These are phyloP conservation scores for Atractiella rhizophila DNA, from an alignment of 768 basidiomycete species.

Conservation along the genomic window DNA sequence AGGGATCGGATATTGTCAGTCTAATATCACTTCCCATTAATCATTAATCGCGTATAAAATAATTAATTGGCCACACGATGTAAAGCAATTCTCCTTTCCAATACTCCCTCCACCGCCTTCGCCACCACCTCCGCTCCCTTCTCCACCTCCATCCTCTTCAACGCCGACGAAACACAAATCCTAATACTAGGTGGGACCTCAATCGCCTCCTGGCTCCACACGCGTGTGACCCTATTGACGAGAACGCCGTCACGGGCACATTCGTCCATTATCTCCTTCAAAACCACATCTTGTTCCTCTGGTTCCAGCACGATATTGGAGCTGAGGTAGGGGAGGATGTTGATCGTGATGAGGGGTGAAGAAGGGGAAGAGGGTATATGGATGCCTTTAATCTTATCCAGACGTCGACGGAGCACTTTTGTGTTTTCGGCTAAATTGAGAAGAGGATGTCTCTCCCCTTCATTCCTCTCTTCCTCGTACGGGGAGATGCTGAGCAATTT, in stretches of 20 bases:
- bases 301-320: slow-evolving; percentile 26
- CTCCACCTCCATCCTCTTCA: slow-evolving; percentile 75
- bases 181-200: slow-evolving; percentile 65
- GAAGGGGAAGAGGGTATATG: slow-evolving; percentile 60
- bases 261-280: slow-evolving; percentile 88
- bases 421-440: slow-evolving; percentile 55
- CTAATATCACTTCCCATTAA: too few relatives aligned
- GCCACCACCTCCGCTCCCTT: slow-evolving; percentile 56
- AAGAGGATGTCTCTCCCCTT: slow-evolving; percentile 26
- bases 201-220: slow-evolving; percentile 39
- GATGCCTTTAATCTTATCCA: slow-evolving; percentile 59
- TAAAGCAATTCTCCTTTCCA: slow-evolving; percentile 30
- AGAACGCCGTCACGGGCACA: slow-evolving; percentile 54
- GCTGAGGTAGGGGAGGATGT: slow-evolving; percentile 29
- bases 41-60: too few relatives aligned
- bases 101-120: slow-evolving; percentile 44
- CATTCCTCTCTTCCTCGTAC: slow-evolving; percentile 21
- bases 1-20: too few relatives aligned
- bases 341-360: slow-evolving; percentile 69
- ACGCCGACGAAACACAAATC: slow-evolving; percentile 48
- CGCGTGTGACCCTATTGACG: slow-evolving; percentile 54
- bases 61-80: too few relatives aligned
- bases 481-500: slow-evolving; percentile 50
- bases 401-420: slow-evolving; percentile 44
- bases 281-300: slow-evolving; percentile 40